Evolutionary conservation across 805 yeast genomes (phyloP), one percentile per base, ranked within the genome.

Genomic region (Saccharomyces kudriavzevii): DNA sequence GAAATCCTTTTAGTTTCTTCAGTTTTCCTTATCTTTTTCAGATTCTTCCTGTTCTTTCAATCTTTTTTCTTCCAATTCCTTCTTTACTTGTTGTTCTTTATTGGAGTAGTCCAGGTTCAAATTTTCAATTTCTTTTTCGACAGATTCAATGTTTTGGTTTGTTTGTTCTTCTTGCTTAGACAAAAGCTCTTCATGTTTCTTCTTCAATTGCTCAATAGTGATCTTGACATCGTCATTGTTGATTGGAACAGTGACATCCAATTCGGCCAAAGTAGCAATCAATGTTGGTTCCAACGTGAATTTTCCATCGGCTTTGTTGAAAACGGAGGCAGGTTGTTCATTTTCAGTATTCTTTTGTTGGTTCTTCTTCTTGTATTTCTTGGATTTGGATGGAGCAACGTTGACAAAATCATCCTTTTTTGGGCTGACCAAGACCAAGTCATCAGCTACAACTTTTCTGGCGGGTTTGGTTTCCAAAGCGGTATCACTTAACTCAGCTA

Each of bases 121-220:
- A 66, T 84, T 78, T 57, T 84, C 85, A 59, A 89, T 79, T 70
- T 85, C 85, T 53, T 83, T 85, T 74, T 89, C 83, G 50, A 94
- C 96, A 59, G 78, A 78, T 63, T 79, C 87, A 59, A 87, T 77
- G 70, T 87, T 85, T 70, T 81, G 80, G 68, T 83, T 79, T 56
- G 97, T 89, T 66, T 84, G 87, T 54, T 83, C 87, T 56, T 84
- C 91, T 75, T 89, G 96, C 72, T 83, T 83, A 49, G 77, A 76
- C 70, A 79, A 74, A 74, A 81, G 87, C 58, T 82, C 82, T 54
- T 74, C 76, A 66, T 88, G 80, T 70, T 94, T 90, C 62, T 77
- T 79, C 76, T 83, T 82, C 72, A 92, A 81, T 60, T 81, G 75
- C 51, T 76, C 82, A 64, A 87, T 71, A 58, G 92, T 81, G 47